A percentile compares a stretch with the other conserved stretches of the same genome.
These are phyloP conservation scores for Citrus australasica DNA, from an alignment of 345 rosid genomes.

Conservation along the genomic window DNA sequence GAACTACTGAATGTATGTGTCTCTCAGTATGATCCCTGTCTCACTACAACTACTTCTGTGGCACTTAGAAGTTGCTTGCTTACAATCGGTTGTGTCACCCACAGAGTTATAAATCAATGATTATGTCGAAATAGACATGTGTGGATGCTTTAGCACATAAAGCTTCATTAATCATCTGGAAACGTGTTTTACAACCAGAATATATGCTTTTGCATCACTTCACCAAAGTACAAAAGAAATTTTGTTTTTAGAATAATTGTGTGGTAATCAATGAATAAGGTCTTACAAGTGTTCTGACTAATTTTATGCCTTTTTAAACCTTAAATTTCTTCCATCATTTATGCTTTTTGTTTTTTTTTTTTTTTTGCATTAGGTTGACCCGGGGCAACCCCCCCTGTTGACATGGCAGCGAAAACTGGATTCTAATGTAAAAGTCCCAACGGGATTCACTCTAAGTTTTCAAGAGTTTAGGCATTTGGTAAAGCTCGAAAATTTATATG, in stretches of 20 bases:
- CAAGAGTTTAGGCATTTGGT: conserved; percentile 58
- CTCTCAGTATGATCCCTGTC: background rate
- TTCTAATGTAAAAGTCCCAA: conserved; percentile 33
- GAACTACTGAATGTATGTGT: background rate
- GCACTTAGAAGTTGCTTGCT: no score
- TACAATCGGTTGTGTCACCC: background rate
- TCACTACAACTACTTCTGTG: no score
- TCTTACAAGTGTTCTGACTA: no score
- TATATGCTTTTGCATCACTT: background rate
- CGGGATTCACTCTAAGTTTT: conserved; percentile 31
- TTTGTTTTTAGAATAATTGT: background rate
- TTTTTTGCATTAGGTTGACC: conserved; percentile 26
- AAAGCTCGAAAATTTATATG: background rate
- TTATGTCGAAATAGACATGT: no score
- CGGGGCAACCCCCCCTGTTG: conserved; percentile 39
- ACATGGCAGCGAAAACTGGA: conserved; percentile 60
- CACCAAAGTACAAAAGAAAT: background rate
- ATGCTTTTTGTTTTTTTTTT: background rate
- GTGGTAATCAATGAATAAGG: background rate
- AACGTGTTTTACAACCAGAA: background rate
- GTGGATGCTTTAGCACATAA: no score
- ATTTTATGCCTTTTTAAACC: background rate
- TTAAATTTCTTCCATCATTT: background rate
- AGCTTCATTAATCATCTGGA: background rate
- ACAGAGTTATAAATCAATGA: background rate